Conservation (phyloP, 768 basidiomycete species). For the Stropharia rugosoannulata region DNA sequence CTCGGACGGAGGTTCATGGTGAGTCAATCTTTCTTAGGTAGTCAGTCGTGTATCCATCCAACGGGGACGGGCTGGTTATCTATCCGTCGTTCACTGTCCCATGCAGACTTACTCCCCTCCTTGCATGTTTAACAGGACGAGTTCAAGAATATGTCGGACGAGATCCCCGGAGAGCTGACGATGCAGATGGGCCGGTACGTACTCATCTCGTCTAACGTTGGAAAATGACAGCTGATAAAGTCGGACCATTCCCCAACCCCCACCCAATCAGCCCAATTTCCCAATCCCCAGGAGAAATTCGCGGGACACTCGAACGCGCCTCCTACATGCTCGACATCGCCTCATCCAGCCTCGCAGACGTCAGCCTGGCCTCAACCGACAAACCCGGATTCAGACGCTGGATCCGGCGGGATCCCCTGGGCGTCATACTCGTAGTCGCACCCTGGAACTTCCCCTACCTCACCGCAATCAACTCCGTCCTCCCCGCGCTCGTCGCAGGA, state of each 20-base stretch:
- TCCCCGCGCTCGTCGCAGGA: slow-evolving; percentile 89
- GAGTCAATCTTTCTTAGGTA: background rate
- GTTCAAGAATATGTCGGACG: slow-evolving; percentile 50
- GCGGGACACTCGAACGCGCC: slow-evolving; percentile 79
- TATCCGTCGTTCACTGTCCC: too few species aligned
- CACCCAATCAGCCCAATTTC: slow-evolving; percentile 83
- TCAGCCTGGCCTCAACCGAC: slow-evolving; percentile 73
- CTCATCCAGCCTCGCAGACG: slow-evolving; percentile 66
- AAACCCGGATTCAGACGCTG: slow-evolving; percentile 81
- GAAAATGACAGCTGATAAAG: too few species aligned
- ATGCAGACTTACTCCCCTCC: too few species aligned
- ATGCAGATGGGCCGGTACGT: slow-evolving; percentile 89
- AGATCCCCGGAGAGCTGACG: slow-evolving; percentile 75
- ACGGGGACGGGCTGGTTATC: too few species aligned
- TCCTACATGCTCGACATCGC: slow-evolving; percentile 87
- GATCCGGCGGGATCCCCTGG: slow-evolving; percentile 82
- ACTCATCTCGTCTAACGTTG: too few species aligned
- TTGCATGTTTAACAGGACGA: slow-evolving; percentile 34
- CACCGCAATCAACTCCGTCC: slow-evolving; percentile 85
- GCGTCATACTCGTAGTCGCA: slow-evolving; percentile 84
- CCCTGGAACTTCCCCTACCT: slow-evolving; percentile 97
- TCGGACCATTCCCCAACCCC: too few species aligned
- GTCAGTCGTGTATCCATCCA: too few species aligned
- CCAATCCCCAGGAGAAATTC: slow-evolving; percentile 77
- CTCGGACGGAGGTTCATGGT: slow-evolving; percentile 55